Evolutionary conservation across 2,329 filamentous ascomycete species (phyloP), one percentile per base, ranked within the genome.

Genomic region (Fusarium oxysporum): DNA sequence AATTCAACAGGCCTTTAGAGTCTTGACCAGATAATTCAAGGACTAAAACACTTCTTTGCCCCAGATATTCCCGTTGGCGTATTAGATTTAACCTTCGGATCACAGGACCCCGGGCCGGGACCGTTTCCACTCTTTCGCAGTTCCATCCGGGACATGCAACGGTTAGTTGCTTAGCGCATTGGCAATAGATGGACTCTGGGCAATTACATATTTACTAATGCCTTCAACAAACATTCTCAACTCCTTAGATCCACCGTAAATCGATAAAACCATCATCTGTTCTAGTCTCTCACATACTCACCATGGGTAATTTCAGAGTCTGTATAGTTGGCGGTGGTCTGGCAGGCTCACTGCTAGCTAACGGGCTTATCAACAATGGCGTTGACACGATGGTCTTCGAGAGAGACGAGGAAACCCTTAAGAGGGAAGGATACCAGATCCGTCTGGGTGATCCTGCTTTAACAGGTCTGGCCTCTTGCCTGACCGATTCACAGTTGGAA

Each of bases 391-490:
- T 43, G 2, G 16, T 56, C 3, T 43, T 33, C 0, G 53, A 56
- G 11, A 25, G 38, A 16, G 53, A 56, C 4, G 53, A 43, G 6
- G 53, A 35, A 33, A 21, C 3, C 4, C 19, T 43, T 0, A 56
- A 56, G 38, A 25, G 53, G 6, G 53, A 56, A 25, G 53, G 53
- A 43, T 56, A 43, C 38, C 53, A 56, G n/a, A 56, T 56, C 6
- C 53, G 38, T 16, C 53, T 43, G 0, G 53, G 53, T 4, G 28
- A 56, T 6, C 19, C 38, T 11, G 38, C 53, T 12, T 8, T 56
- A 11, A 25, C 8, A 0, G 38, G 53, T 1, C 38, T 56, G 21
- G 38, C 53, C 53, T 32, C 53, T 0, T 56, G 53, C 2, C n/a
- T 56, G 3, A 43, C 38, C 2, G 38, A 56, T 6, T 33, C 16